Base-by-base conservation (phyloP, 2,329 filamentous ascomycete genomes). In the Penicillium sp. region DNA sequence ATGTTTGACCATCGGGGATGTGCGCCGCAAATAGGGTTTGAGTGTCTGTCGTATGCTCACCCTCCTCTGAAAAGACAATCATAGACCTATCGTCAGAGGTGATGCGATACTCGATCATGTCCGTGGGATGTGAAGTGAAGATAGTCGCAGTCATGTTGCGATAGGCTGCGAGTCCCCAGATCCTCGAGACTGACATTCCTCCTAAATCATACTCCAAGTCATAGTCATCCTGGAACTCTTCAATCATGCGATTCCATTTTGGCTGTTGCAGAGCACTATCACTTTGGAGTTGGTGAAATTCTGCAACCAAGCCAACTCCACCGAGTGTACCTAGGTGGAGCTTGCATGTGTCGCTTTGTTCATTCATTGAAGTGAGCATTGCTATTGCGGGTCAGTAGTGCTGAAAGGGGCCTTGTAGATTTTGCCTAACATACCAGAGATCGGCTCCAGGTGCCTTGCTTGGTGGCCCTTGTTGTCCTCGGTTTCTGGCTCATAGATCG, bases 31-130 rank as follows among this genome's bases (percentile, higher is more conserved):
- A 55, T 2, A 59, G 54, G 8, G 60, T 42, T 19, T 61, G 47
- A 6, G 61, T 59, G 52, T 48, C 62, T 46, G 45, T 43, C 19
- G 27, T 43, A 29, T 45, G 37, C 6, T 69, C 57, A 55, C 63
- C 31, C 12, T 60, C 58, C 21, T 67, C 64, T 4, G 63, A 61
- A 56, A 79, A 77, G 1, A 76, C 57, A 9, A 83, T 62, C 0
- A 67, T 74, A 1, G 73, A 69, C n/a, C 71, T 69, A 53, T 83
- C 78, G 27, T 80, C 77, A 4, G 78, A 75, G 8, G 75, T 69
- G 7, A 81, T 81, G 0, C 77, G 77, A 65, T 86, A 86, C 59
- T 86, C 82, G 15, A 85, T 73, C 73, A 82, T 81, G 65, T 86
- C 80, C 4, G 78, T 81, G 0, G 84, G 84, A 66, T 87, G 82